Percentiles rank a stretch among this genome's conserved stretches.
Conservation (phyloP, 257 asterid genomes). For the Nicotiana otophora region DNA sequence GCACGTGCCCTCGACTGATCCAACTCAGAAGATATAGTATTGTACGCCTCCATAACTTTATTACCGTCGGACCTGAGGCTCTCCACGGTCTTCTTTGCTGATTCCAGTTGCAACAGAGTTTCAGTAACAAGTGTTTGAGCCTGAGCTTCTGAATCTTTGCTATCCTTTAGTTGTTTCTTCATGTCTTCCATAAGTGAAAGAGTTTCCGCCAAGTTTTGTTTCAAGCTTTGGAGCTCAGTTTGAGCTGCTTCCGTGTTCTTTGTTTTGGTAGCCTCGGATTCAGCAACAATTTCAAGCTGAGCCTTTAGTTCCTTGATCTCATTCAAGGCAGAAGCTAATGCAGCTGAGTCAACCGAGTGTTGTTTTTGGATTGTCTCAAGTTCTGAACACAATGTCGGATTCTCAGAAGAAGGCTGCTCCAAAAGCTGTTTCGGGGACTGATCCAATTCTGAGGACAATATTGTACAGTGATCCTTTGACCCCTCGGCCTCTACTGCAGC, state of each 20-base stretch:
- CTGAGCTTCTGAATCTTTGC: constrained; percentile 61
- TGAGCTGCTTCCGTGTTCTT: constrained; percentile 40
- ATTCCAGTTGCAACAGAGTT: constrained; percentile 65
- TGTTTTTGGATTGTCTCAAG: constrained; percentile 31
- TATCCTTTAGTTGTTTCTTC: constrained; percentile 45
- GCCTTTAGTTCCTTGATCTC: constrained; percentile 60
- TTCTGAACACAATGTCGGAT: constrained; percentile 29
- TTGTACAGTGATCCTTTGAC: constrained; percentile 48
- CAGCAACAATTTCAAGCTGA: constrained; percentile 50
- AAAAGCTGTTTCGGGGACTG: constrained; percentile 39
- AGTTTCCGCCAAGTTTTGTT: constrained; percentile 41
- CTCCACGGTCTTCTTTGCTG: constrained; percentile 55
- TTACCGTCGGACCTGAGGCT: constrained; percentile 51
- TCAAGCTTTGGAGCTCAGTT: constrained; percentile 43
- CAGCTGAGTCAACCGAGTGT: constrained; percentile 38
- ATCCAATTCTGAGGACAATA: constrained; percentile 50
- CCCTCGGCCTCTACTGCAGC: constrained; percentile 65
- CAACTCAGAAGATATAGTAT: constrained; percentile 49
- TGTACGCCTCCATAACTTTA: constrained; percentile 41
- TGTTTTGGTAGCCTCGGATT: constrained; percentile 45
- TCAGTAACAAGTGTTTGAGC: constrained; percentile 48
- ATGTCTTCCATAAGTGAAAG: constrained; percentile 53
- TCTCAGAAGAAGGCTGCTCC: constrained; percentile 25
- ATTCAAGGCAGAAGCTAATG: constrained; percentile 50
- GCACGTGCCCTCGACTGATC: constrained; percentile 61